phyloP scores from a whole-genome alignment of 768 basidiomycete species.

The Suillus hirtellus region DNA sequence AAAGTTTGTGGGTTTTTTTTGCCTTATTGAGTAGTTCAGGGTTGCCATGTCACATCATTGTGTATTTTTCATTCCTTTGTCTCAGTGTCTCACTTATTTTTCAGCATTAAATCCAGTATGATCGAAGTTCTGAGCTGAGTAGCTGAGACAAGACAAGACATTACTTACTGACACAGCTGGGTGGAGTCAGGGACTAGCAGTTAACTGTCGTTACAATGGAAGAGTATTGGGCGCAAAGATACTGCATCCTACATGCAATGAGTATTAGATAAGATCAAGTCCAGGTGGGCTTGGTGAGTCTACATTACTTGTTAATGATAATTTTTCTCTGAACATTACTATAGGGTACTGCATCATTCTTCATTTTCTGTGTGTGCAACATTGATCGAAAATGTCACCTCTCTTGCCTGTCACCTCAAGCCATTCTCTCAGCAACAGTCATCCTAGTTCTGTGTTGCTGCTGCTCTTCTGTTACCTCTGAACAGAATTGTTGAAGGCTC shows the following conservation, averaged over 20 bases:
- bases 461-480: constrained; percentile 27
- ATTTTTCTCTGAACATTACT: background rate
- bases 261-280: background rate
- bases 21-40: too few species aligned
- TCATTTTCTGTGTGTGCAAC: constrained; percentile 33
- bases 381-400: constrained; percentile 27
- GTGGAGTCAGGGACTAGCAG: too few species aligned
- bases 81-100: too few species aligned
- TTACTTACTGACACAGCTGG: too few species aligned
- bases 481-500: constrained; percentile 41
- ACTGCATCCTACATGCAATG: background rate
- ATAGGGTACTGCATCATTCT: constrained; percentile 39
- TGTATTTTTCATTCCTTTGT: too few species aligned
- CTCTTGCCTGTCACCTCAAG: constrained; percentile 23
- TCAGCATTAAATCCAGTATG: too few species aligned
- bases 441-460: constrained; percentile 26
- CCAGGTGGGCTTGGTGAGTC: constrained; percentile 7
- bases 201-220: too few species aligned
- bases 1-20: too few species aligned
- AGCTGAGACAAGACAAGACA: too few species aligned
- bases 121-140: too few species aligned
- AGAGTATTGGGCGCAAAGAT: background rate
- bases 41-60: too few species aligned
- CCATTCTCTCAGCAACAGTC: constrained; percentile 32
- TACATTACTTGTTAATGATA: background rate